phyloP scores from a whole-genome alignment of 148 eudicot species.

The Nepenthes gracilis region DNA sequence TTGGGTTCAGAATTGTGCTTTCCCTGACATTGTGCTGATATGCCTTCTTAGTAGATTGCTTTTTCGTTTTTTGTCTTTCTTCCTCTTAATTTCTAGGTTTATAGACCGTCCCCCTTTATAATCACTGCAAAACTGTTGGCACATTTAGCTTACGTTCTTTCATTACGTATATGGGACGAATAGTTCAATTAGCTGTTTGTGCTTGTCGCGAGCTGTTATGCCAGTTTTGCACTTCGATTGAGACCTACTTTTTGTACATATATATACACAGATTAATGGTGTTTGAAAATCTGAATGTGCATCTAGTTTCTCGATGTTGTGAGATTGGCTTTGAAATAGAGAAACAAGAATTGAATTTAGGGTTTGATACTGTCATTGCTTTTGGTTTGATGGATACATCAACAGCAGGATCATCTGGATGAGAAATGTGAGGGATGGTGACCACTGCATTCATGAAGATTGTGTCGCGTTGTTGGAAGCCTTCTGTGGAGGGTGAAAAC shows the following conservation, averaged over 20 bases:
- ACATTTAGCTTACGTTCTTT: too few relatives aligned
- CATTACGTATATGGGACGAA: too few relatives aligned
- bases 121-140: too few relatives aligned
- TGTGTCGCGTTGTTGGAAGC: constrained; percentile 52
- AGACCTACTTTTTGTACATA: not conserved
- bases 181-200: too few relatives aligned
- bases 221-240: not conserved
- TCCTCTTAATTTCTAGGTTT: too few relatives aligned
- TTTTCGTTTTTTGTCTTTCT: too few relatives aligned
- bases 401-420: constrained; percentile 28
- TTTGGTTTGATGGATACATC: constrained; percentile 14
- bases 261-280: constrained; percentile 26
- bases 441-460: constrained; percentile 28
- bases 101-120: too few relatives aligned
- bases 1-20: too few relatives aligned
- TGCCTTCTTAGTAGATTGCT: too few relatives aligned
- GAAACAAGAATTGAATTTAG: constrained; percentile 7
- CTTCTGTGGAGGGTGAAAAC: constrained; percentile 21
- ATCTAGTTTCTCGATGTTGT: constrained; percentile 8
- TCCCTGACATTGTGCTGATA: too few relatives aligned
- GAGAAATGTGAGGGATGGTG: constrained; percentile 41
- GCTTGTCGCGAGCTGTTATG: too few relatives aligned
- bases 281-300: constrained; percentile 17
- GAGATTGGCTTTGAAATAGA: constrained; percentile 9
- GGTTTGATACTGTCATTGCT: constrained; percentile 5